These are phyloP conservation scores for Sphagnum magellanicum DNA, from an alignment of 228 moss, liverwort and hornwort genomes.

Conservation along the genomic window DNA sequence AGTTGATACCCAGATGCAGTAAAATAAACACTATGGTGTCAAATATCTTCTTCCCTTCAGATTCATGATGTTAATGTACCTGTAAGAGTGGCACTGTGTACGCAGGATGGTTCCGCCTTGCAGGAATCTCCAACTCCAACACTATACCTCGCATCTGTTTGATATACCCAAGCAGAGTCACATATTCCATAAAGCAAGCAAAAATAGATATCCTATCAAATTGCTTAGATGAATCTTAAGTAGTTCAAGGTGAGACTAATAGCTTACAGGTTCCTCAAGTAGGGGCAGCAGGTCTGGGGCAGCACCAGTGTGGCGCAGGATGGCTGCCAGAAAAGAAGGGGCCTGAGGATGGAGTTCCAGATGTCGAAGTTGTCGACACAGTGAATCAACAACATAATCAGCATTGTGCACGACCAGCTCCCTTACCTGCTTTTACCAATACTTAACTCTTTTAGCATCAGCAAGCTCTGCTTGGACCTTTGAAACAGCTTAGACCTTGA, in stretches of 20 bases:
- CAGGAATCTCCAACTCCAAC: conserved; percentile 76
- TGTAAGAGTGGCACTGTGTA: conserved; percentile 75
- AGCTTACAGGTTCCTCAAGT: conserved; percentile 89
- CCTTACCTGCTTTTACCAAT: conserved; percentile 27
- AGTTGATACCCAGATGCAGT: not conserved
- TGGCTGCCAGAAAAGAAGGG: conserved; percentile 81
- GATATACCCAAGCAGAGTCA: not conserved
- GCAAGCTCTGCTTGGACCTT: no score
- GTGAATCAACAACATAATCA: conserved; percentile 83
- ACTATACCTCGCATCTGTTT: conserved; percentile 76
- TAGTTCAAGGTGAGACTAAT: not conserved
- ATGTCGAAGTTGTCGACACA: conserved; percentile 94
- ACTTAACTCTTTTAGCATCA: not conserved
- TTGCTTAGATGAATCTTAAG: no score
- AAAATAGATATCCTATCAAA: no score
- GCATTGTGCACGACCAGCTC: conserved; percentile 78
- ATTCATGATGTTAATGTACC: conserved; percentile 18
- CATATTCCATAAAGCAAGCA: no score
- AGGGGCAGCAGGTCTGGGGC: conserved; percentile 89
- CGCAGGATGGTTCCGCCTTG: conserved; percentile 76
- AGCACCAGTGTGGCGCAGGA: conserved; percentile 80
- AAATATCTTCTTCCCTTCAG: no score
- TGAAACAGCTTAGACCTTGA: not conserved
- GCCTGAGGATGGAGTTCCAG: conserved; percentile 67
- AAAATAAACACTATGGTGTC: no score